phyloP scores from a whole-genome alignment of 805 yeast genomes.

The Yarrowia porcina region DNA sequence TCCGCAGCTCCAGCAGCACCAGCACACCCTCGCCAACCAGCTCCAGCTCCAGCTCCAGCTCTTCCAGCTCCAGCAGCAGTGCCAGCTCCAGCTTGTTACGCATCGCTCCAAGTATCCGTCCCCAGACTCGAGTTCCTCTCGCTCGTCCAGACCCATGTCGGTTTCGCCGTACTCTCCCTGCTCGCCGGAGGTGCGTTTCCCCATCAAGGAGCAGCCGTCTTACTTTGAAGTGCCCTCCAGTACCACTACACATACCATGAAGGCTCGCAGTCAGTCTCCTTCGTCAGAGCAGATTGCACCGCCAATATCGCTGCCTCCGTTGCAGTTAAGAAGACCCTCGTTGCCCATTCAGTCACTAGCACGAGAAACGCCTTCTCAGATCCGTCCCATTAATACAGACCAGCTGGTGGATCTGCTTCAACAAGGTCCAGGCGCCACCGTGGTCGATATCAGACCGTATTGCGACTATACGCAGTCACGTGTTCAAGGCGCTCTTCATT shows the following conservation, averaged over 20 bases:
- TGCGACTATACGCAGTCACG: slow-evolving; percentile 64
- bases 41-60: not conserved
- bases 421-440: not conserved
- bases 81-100: not conserved
- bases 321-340: slow-evolving; percentile 3
- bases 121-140: too few species aligned
- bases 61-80: not conserved
- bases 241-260: not conserved
- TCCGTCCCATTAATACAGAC: not conserved
- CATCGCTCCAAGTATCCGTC: not conserved
- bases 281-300: slow-evolving; percentile 4
- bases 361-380: slow-evolving; percentile 20
- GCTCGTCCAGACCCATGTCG: slow-evolving; percentile 12
- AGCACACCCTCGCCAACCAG: not conserved
- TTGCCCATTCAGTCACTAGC: slow-evolving; percentile 11
- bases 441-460: slow-evolving; percentile 78
- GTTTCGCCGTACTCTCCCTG: slow-evolving; percentile 24
- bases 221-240: not conserved
- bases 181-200: slow-evolving; percentile 24
- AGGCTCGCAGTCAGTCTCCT: slow-evolving; percentile 14
- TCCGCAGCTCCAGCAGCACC: not conserved
- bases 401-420: slow-evolving; percentile 11
- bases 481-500: slow-evolving; percentile 60
- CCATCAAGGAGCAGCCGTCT: slow-evolving; percentile 11
- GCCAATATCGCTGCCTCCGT: not conserved